A percentile compares a stretch with the other conserved stretches of the same genome.
Evolutionary conservation across 345 rosid genomes (phyloP).

Genomic region (Zanthoxylum bungeanum): DNA sequence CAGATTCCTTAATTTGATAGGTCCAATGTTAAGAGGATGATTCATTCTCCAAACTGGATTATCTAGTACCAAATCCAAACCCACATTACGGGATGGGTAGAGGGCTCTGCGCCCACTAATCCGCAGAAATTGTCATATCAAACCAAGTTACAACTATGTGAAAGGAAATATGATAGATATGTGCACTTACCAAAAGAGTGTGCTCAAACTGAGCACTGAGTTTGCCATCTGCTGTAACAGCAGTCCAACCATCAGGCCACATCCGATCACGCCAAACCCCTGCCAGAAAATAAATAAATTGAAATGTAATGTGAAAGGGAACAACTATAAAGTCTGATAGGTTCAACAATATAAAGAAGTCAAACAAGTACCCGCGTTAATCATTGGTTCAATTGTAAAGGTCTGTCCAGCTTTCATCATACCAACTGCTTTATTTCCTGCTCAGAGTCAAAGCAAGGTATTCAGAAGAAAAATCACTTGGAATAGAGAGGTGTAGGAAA

Average conservation of each 20-base stretch:
- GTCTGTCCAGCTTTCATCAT: constrained; percentile 96
- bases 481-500: neutral
- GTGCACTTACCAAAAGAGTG: constrained; percentile 67
- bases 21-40: neutral
- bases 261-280: constrained; percentile 85
- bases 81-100: neutral
- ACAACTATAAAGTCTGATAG: neutral
- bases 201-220: constrained; percentile 99
- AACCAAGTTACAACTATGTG: neutral
- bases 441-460: constrained; percentile 34
- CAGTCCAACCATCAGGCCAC: constrained; percentile 99
- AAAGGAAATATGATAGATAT: neutral
- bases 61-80: neutral
- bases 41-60: neutral
- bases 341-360: neutral
- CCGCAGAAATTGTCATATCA: neutral
- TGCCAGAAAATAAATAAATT: constrained; percentile 11
- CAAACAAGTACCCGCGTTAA: constrained; percentile 66
- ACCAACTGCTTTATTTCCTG: constrained; percentile 98
- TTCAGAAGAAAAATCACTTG: neutral
- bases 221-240: constrained; percentile 89
- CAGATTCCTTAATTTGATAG: neutral
- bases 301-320: neutral
- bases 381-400: constrained; percentile 98
- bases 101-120: neutral